Evolutionary conservation across 176 grass and related monocot species (phyloP).

Genomic region (Oryza officinalis): DNA sequence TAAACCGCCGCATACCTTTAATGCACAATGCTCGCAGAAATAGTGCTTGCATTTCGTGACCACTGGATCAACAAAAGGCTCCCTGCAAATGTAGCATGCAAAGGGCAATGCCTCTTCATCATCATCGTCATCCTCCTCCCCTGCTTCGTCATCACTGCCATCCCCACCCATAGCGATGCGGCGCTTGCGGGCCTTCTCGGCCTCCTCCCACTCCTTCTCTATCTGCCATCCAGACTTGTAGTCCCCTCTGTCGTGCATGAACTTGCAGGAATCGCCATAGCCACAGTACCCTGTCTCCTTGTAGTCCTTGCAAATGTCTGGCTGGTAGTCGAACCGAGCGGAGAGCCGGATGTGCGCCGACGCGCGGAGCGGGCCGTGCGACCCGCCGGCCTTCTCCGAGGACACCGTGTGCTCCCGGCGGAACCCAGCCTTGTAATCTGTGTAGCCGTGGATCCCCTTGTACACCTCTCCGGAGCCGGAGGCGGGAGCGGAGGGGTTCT

Average conservation of each 20-base stretch:
- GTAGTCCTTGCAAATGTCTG: constrained; percentile 95
- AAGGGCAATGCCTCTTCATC: constrained; percentile 75
- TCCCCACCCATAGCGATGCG: constrained; percentile 48
- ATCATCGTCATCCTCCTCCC: constrained; percentile 41
- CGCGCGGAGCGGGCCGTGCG: constrained; percentile 77
- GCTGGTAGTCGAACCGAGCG: constrained; percentile 83
- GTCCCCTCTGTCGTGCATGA: constrained; percentile 93
- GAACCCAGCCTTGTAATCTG: constrained; percentile 82
- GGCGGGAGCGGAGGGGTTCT: constrained; percentile 42
- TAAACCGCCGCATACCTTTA: constrained; percentile 54
- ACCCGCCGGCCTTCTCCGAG: constrained; percentile 75
- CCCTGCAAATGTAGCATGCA: constrained; percentile 80
- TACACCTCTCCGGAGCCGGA: constrained; percentile 45
- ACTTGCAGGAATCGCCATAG: constrained; percentile 94
- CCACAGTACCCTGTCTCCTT: constrained; percentile 97
- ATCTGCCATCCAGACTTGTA: constrained; percentile 99
- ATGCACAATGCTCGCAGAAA: constrained; percentile 84
- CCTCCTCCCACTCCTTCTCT: constrained; percentile 83
- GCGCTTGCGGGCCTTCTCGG: constrained; percentile 65
- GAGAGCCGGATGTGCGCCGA: constrained; percentile 78
- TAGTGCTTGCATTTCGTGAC: constrained; percentile 91
- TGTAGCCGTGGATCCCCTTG: constrained; percentile 88
- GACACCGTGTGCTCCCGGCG: constrained; percentile 84
- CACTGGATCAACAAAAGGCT: constrained; percentile 83
- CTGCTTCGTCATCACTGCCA: constrained; percentile 44